Evolutionary conservation across 495 filamentous ascomycete genomes (phyloP), one percentile per base, ranked within the genome.

Genomic region (Annulohypoxylon stygium): DNA sequence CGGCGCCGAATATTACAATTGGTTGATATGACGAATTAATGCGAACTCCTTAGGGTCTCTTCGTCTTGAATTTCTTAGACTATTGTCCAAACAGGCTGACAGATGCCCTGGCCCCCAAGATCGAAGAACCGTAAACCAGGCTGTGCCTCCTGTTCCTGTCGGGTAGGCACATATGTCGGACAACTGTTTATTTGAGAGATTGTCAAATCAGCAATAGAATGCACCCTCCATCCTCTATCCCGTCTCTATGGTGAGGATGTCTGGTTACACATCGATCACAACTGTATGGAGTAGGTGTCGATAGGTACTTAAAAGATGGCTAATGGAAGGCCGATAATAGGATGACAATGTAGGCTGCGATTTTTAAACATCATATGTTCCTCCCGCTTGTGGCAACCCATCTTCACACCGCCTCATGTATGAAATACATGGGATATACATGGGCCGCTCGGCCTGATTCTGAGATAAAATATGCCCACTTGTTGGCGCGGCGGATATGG

Each of bases 141-240:
- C 69, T 64, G 61, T 69, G 70, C 76, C 76, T 78, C 71, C 75
- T 76, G 80, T 81, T 79, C 79, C 79, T 79, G 74, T 71, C 69
- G 78, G 75, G 73, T 74, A 73, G 50, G 73, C 66, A 66, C 64
- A 65, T 71, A 70, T 43, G 61, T 58, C 58, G 65, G 64, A 58
- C 30, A 57, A 65, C 57, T 50, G 75, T 72, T 83, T 80, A 76
- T 77, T 76, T 67, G 61, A 66, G 74, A 76, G 72, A 82, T 83
- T 81, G 81, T 73, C 78, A 72, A 84, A 83, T 83, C 78, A 83
- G 51, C 59, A 58, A 64, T 50, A 0, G 10, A 23, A 25, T 36
- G 75, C 70, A 34, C 79, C 78, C 80, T 81, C 80, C 80, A 79
- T 43, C 45, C 26, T 34, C 48, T 34, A 65, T 73, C 65, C 64